phyloP scores from a whole-genome alignment of 2,329 filamentous ascomycete species.

The Neonectria neomacrospora region DNA sequence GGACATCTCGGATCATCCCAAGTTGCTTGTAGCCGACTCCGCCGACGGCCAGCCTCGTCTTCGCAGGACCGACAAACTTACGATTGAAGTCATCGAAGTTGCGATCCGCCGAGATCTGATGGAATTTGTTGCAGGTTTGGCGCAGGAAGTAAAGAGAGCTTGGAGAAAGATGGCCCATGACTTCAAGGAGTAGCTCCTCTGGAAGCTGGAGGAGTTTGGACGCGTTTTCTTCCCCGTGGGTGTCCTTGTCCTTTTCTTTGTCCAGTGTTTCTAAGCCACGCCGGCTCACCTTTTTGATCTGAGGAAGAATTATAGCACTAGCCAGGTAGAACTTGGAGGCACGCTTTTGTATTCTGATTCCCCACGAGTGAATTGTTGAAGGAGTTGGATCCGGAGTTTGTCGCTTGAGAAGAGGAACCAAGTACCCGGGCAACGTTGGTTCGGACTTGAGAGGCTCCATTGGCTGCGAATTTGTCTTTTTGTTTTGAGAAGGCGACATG shows the following conservation, averaged over 20 bases:
- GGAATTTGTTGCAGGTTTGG: constrained; percentile 16
- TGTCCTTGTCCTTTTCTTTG: neutral
- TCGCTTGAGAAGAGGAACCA: neutral
- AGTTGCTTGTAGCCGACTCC: constrained; percentile 8
- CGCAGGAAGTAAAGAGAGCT: constrained; percentile 18
- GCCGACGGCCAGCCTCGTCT: constrained; percentile 12
- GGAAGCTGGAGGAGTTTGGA: neutral
- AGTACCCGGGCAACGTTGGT: neutral
- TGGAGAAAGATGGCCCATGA: constrained; percentile 12
- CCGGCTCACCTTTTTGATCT: neutral
- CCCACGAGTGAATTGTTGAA: neutral
- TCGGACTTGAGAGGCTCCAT: neutral
- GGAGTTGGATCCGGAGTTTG: neutral
- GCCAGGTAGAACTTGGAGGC: neutral
- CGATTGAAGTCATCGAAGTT: constrained; percentile 10
- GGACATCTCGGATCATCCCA: neutral
- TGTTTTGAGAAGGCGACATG: neutral
- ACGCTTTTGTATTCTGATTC: neutral
- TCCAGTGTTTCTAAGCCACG: neutral
- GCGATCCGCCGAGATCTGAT: neutral
- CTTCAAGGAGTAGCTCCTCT: constrained; percentile 20
- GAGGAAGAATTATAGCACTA: neutral
- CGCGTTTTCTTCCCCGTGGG: neutral
- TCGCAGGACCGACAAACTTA: neutral
- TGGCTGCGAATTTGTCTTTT: neutral